Base-by-base conservation (phyloP, 306 rosid genomes). In the Cucumis cinereus region DNA sequence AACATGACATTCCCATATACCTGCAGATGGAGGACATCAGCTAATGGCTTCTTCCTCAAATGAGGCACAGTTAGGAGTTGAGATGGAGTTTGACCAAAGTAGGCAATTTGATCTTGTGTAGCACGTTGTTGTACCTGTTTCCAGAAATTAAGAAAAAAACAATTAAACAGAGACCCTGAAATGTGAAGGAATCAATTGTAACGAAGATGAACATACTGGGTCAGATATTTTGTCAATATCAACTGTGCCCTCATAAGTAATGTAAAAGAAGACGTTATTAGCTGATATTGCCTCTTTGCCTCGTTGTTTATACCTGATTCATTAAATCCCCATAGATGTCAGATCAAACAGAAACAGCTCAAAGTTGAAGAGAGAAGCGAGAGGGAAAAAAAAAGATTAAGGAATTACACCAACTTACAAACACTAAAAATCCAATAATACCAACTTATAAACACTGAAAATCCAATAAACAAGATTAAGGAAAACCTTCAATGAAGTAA, bases 1-100 rank as follows among this genome's bases (percentile, higher is more conserved):
- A 49, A 36, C 74, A 77, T n/a, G 56, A 22, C 57, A 62, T 45
- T 66, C 8, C 19, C 30, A n/a, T 23, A 45, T 84, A 94, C 99
- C 99, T 94, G 99, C 90, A 94, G 82, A 84, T 90, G 99, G 67
- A 92, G 92, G 75, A 89, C 96, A 80, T 94, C 97, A 14, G 92
- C 79, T 78, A 92, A 75, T 20, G 96, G 90, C 86, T 79, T 87
- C 87, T 80, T 92, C 82, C 86, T 87, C 80, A 90, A 68, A 79
- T 94, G 99, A 85, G 99, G 99, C 78, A 88, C 77, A 8, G 90
- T 90, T 61, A 94, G 83, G 82, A 94, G 99, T 88, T 92, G 97
- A 60, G 97, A 94, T 15, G 99, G 99, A 22, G 97, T 94, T 84
- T 94, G 97, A 72, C 99, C 99, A 82, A 92, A 94, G 87, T 94